phyloP scores from a whole-genome alignment of 2,329 filamentous ascomycete genomes.

The Cytospora paraplurivora region DNA sequence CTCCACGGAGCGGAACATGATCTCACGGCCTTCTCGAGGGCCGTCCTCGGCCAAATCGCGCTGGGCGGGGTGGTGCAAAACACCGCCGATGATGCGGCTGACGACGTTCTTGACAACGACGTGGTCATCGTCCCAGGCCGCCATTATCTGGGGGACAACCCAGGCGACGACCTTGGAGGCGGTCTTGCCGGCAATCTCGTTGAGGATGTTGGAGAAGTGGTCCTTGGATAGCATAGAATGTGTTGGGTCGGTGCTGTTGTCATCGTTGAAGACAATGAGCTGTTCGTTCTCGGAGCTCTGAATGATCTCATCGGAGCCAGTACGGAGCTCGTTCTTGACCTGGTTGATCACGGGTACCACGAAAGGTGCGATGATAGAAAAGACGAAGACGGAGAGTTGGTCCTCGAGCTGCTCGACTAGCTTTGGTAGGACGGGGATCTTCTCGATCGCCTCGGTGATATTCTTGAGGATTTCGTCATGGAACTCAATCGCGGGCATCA shows the following conservation, averaged over 20 bases:
- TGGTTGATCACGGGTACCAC: constrained; percentile 83
- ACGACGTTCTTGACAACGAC: constrained; percentile 70
- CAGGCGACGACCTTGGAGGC: constrained; percentile 79
- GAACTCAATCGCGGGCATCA: constrained; percentile 88
- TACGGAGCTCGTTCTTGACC: constrained; percentile 83
- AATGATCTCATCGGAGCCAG: constrained; percentile 85
- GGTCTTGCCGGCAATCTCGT: constrained; percentile 83
- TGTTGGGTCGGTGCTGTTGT: constrained; percentile 76
- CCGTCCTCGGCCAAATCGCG: constrained; percentile 70
- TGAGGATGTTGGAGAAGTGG: constrained; percentile 88
- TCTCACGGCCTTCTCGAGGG: constrained; percentile 67
- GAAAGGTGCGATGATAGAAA: constrained; percentile 87
- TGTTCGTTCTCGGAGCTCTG: constrained; percentile 82
- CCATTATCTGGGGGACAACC: constrained; percentile 87
- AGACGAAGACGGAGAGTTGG: constrained; percentile 85
- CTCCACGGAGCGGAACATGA: constrained; percentile 80
- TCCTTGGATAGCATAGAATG: constrained; percentile 97
- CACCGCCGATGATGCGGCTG: constrained; percentile 75
- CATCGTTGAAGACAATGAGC: constrained; percentile 82
- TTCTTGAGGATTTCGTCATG: constrained; percentile 84
- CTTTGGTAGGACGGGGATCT: constrained; percentile 82
- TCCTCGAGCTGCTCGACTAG: constrained; percentile 85
- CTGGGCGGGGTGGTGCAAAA: constrained; percentile 87
- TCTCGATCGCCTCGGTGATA: constrained; percentile 77
- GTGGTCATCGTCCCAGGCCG: constrained; percentile 79